These are phyloP conservation scores for Nitzschia sp. DNA, from an alignment of 108 stramenopile species.

Conservation along the genomic window DNA sequence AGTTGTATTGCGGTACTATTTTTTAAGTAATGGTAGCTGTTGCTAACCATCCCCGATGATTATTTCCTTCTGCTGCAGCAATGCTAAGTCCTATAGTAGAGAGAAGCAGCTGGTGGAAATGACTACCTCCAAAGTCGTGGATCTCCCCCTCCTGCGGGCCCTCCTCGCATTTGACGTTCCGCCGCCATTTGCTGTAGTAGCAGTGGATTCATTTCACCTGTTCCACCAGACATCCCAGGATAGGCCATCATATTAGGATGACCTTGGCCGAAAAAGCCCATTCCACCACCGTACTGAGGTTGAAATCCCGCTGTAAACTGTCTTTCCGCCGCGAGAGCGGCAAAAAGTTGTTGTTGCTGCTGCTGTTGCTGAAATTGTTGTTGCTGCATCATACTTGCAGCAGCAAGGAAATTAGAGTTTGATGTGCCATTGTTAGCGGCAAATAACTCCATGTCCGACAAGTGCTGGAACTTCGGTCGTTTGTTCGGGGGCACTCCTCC, in stretches of 20 bases:
- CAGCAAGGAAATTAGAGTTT: background rate
- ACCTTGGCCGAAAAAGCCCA: conserved; percentile 4
- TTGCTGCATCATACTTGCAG: background rate
- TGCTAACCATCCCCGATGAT: too few relatives aligned
- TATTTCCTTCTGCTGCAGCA: too few relatives aligned
- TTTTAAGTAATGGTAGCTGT: too few relatives aligned
- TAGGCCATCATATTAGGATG: background rate
- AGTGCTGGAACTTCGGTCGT: background rate
- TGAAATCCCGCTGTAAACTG: conserved; percentile 3
- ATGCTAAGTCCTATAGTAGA: too few relatives aligned
- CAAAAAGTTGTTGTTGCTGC: conserved; percentile 11
- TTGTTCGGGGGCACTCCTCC: background rate
- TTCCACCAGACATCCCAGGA: background rate
- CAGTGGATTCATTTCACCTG: conserved; percentile 9
- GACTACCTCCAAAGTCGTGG: conserved; percentile 18
- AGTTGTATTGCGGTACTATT: too few relatives aligned
- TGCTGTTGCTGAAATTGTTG: too few relatives aligned
- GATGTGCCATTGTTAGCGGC: background rate
- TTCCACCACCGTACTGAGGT: background rate
- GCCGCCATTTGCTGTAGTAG: conserved; percentile 11
- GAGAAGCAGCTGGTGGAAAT: too few relatives aligned
- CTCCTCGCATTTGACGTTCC: conserved; percentile 10
- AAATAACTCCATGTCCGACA: conserved; percentile 7
- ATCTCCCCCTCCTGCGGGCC: too few relatives aligned
- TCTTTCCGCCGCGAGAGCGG: background rate